These are phyloP conservation scores for Daldinia childiae DNA, from an alignment of 495 filamentous ascomycete genomes.

Conservation along the genomic window DNA sequence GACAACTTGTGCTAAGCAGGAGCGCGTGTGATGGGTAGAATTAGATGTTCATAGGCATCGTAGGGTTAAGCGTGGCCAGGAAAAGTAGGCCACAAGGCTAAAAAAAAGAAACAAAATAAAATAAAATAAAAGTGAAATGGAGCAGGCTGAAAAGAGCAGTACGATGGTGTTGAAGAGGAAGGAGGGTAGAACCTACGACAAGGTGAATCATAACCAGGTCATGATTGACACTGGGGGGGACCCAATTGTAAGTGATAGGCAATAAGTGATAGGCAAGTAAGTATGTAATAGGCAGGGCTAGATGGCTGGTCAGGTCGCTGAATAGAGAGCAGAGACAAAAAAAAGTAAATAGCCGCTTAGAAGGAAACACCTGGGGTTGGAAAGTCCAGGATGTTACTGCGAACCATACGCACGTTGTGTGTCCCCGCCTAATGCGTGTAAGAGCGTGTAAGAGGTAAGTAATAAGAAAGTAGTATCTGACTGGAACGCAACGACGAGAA, in stretches of 20 bases:
- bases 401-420: slow-evolving; percentile 24
- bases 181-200: slow-evolving; percentile 31
- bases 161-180: slow-evolving; percentile 20
- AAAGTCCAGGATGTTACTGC: slow-evolving; percentile 29
- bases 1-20: slow-evolving; percentile 21
- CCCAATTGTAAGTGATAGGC: slow-evolving; percentile 28
- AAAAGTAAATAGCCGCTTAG: slow-evolving; percentile 20
- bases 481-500: slow-evolving; percentile 32
- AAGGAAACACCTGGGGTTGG: slow-evolving; percentile 34
- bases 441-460: slow-evolving; percentile 17
- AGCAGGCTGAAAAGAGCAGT: slow-evolving; percentile 20
- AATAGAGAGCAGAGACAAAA: slow-evolving; percentile 10
- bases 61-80: slow-evolving; percentile 12
- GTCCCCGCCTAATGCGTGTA: slow-evolving; percentile 29
- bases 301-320: background rate
- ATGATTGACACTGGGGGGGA: slow-evolving; percentile 32
- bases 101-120: background rate
- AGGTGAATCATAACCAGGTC: slow-evolving; percentile 43
- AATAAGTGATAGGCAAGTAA: background rate
- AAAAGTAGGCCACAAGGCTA: slow-evolving; percentile 2
- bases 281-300: background rate
- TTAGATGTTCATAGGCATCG: slow-evolving; percentile 25
- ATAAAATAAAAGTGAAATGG: background rate
- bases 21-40: slow-evolving; percentile 15
- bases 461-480: slow-evolving; percentile 22